phyloP scores from a whole-genome alignment of 1,284 basidiomycete species.

The Cerrena zonata region DNA sequence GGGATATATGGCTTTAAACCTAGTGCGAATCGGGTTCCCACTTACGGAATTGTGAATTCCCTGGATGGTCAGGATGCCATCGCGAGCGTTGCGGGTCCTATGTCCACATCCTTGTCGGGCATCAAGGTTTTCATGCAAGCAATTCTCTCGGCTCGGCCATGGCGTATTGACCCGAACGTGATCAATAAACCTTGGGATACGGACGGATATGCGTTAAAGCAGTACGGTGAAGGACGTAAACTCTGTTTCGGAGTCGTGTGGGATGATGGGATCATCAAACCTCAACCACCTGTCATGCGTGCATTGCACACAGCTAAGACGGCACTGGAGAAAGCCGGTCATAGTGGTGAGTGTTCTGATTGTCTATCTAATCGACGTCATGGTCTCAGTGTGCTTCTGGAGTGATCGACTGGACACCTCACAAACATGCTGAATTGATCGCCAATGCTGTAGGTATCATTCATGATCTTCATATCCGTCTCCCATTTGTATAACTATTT shows the following conservation, averaged over 20 bases:
- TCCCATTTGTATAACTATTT: not conserved
- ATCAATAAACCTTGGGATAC: slow-evolving; percentile 20
- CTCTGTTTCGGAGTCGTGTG: slow-evolving; percentile 38
- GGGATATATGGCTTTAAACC: slow-evolving; percentile 82
- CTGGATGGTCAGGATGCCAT: slow-evolving; percentile 21
- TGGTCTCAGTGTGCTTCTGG: not conserved
- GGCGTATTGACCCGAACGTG: slow-evolving; percentile 18
- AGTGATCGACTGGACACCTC: slow-evolving; percentile 16
- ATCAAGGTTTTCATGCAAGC: slow-evolving; percentile 15
- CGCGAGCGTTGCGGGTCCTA: slow-evolving; percentile 15
- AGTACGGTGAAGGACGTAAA: slow-evolving; percentile 36
- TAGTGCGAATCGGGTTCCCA: slow-evolving; percentile 17
- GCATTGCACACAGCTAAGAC: slow-evolving; percentile 41
- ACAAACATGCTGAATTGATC: slow-evolving; percentile 11
- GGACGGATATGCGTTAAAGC: slow-evolving; percentile 19
- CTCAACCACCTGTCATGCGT: slow-evolving; percentile 46
- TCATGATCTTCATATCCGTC: not conserved
- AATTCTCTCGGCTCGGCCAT: slow-evolving; percentile 16
- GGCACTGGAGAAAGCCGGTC: slow-evolving; percentile 42
- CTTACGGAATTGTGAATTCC: slow-evolving; percentile 18
- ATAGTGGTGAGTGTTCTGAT: slow-evolving; percentile 28
- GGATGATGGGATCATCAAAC: slow-evolving; percentile 42
- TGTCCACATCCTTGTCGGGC: slow-evolving; percentile 18
- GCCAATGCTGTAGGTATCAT: slow-evolving; percentile 8
- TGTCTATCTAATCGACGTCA: not conserved